Conservation (phyloP, 202 grass and related monocot species). For the Schoenoplectus tabernaemontani region DNA sequence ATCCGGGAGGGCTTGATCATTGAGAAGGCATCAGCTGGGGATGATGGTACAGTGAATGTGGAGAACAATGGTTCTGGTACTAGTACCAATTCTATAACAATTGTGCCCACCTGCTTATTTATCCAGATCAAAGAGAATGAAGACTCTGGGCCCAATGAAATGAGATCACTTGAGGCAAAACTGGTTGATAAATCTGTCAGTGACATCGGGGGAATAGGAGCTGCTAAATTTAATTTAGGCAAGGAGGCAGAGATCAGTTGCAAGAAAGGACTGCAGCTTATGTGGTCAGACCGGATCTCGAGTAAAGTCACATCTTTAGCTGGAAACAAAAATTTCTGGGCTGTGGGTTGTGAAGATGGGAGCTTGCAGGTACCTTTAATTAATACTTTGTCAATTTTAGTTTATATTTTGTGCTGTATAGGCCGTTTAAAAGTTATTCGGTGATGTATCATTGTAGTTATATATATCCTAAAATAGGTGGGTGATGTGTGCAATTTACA, state of each 20-base stretch:
- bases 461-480: neutral
- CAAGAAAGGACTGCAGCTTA: conserved; percentile 54
- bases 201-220: conserved; percentile 61
- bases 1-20: conserved; percentile 80
- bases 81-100: conserved; percentile 27
- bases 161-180: conserved; percentile 52
- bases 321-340: conserved; percentile 97
- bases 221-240: conserved; percentile 40
- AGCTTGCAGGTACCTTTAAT: conserved; percentile 59
- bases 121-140: conserved; percentile 46
- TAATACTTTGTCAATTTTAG: neutral
- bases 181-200: conserved; percentile 57
- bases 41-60: conserved; percentile 47
- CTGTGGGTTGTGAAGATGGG: conserved; percentile 89
- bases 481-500: neutral
- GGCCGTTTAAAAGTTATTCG: neutral
- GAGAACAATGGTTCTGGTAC: conserved; percentile 44
- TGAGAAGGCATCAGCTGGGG: conserved; percentile 49
- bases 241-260: conserved; percentile 87
- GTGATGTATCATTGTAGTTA: neutral
- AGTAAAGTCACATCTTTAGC: conserved; percentile 91
- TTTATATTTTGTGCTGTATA: neutral
- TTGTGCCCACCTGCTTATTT: conserved; percentile 45
- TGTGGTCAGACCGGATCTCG: conserved; percentile 89
- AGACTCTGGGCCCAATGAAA: conserved; percentile 29